These are phyloP conservation scores for Paspalum vaginatum DNA, from an alignment of 176 grass and related monocot genomes.

Conservation along the genomic window DNA sequence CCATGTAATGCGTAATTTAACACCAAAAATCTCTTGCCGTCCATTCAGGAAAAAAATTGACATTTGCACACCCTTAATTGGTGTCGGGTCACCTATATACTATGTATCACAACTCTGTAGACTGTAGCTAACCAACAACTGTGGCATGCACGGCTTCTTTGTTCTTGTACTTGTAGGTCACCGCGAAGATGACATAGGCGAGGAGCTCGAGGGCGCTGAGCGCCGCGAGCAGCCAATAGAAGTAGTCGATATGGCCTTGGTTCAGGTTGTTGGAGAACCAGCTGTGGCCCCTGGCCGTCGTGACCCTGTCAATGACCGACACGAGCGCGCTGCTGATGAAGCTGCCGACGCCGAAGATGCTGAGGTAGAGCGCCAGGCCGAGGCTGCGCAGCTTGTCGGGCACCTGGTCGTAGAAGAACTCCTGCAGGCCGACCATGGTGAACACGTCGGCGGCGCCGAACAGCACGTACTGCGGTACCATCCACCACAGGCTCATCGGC, in stretches of 20 bases:
- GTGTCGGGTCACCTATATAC: not conserved
- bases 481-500: constrained; percentile 88
- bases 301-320: constrained; percentile 33
- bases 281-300: constrained; percentile 28
- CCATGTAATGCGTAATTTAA: too few relatives aligned
- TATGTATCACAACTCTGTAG: not conserved
- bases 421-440: constrained; percentile 66
- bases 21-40: too few relatives aligned
- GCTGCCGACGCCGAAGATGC: constrained; percentile 52
- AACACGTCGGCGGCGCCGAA: constrained; percentile 61
- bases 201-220: constrained; percentile 54
- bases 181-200: constrained; percentile 38
- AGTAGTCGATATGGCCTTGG: constrained; percentile 54
- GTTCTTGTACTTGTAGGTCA: constrained; percentile 52
- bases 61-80: not conserved
- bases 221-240: constrained; percentile 54
- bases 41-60: too few relatives aligned
- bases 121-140: not conserved
- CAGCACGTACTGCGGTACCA: constrained; percentile 67
- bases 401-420: constrained; percentile 89
- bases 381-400: constrained; percentile 55
- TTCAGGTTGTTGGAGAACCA: constrained; percentile 63
- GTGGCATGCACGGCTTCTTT: not conserved
- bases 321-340: constrained; percentile 54
- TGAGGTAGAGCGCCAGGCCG: constrained; percentile 53